Conservation (phyloP, 768 basidiomycete genomes). For the Trametes sanguinea region DNA sequence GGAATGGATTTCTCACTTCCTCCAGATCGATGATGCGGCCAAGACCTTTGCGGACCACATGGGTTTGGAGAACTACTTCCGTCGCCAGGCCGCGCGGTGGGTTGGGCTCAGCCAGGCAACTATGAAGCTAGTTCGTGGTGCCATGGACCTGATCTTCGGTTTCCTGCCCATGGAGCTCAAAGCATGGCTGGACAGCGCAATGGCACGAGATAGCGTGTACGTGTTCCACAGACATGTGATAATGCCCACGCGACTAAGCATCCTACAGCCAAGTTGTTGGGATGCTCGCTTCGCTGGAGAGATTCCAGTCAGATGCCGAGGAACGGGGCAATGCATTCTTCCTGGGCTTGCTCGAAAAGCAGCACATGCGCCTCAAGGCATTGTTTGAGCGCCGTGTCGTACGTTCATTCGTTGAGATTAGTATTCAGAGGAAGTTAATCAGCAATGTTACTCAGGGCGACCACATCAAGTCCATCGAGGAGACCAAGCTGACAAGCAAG, state of each 20-base stretch:
- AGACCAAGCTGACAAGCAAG: slow-evolving; percentile 88
- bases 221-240: slow-evolving; percentile 29
- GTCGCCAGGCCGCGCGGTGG: slow-evolving; percentile 82
- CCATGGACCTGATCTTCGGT: slow-evolving; percentile 95
- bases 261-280: slow-evolving; percentile 78
- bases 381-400: slow-evolving; percentile 78
- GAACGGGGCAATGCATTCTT: slow-evolving; percentile 80
- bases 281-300: slow-evolving; percentile 76
- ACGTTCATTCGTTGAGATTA: slow-evolving; percentile 32
- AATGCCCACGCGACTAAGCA: neutral
- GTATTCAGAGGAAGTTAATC: neutral
- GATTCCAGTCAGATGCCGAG: slow-evolving; percentile 73
- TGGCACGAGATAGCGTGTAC: slow-evolving; percentile 78
- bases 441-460: slow-evolving; percentile 56
- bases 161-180: slow-evolving; percentile 85
- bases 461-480: slow-evolving; percentile 85
- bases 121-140: slow-evolving; percentile 77
- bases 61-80: slow-evolving; percentile 91
- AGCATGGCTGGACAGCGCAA: slow-evolving; percentile 78
- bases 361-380: slow-evolving; percentile 74
- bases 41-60: slow-evolving; percentile 96
- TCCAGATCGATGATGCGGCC: slow-evolving; percentile 86
- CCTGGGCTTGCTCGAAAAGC: slow-evolving; percentile 72
- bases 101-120: slow-evolving; percentile 69
- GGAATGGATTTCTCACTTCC: slow-evolving; percentile 87